Evolutionary conservation across 2,329 filamentous ascomycete genomes (phyloP).

Genomic region (Byssochlamys sp.): DNA sequence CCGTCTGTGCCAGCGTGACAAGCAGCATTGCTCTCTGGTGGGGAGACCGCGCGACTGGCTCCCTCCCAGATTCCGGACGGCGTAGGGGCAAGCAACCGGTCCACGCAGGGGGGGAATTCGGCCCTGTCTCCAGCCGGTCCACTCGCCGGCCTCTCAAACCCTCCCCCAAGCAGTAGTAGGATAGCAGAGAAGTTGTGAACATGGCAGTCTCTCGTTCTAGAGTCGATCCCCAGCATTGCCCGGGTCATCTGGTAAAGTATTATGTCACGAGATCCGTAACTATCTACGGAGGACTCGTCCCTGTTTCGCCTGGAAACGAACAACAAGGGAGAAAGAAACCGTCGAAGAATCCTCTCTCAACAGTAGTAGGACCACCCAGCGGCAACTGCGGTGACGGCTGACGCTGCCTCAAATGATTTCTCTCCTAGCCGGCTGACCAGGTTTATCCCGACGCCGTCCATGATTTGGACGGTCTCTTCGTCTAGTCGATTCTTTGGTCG

Average conservation of each 20-base stretch:
- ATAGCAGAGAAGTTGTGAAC: too few species aligned
- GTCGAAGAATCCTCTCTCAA: background rate
- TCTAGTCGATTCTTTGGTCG: background rate
- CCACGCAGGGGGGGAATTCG: background rate
- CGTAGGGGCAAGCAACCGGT: background rate
- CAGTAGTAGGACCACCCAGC: background rate
- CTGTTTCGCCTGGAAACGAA: background rate
- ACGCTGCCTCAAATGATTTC: background rate
- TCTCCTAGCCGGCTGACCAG: background rate
- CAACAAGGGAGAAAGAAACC: background rate
- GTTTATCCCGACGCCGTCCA: background rate
- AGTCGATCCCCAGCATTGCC: too few species aligned
- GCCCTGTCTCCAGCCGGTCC: background rate
- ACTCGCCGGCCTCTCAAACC: background rate
- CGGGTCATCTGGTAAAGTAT: too few species aligned
- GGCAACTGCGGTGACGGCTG: background rate
- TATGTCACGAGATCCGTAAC: too few species aligned
- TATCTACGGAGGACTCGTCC: background rate
- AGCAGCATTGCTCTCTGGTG: background rate
- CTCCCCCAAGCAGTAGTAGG: background rate
- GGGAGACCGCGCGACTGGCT: background rate
- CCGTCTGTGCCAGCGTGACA: background rate
- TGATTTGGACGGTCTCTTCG: background rate
- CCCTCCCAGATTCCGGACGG: background rate
- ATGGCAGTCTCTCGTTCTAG: too few species aligned